Evolutionary conservation across 176 grass and related monocot species (phyloP), one percentile per base, ranked within the genome.

Genomic region (Guadua angustifolia): DNA sequence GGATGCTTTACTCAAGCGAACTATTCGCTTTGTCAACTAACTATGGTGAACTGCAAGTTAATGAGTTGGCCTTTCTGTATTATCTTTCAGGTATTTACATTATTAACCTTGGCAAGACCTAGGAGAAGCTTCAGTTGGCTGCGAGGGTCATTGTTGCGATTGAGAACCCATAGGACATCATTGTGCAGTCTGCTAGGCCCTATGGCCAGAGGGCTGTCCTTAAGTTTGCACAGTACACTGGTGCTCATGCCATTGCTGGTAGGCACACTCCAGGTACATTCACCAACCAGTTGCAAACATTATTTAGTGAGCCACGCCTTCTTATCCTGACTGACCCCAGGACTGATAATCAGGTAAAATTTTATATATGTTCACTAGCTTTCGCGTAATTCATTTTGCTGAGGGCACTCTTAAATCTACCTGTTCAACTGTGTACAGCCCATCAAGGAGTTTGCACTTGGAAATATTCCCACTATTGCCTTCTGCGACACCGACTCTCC

Each of bases 221-320:
- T 83, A 97, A 97, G 86, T 97, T 97, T 80, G 92, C 94, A 0
- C 90, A 97, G 72, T 97, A 94, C 90, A 97, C 94, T 10, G 94
- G 94, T 47, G 90, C 90, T 77, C 92, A 97, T 33, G 90, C 92
- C 39, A 97, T 97, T 81, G n/a, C 92, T 1, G 94, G 94, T 0
- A 94, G 94, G 90, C 94, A 97, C 80, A 97, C 94, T 55, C 94
- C n/a, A n/a, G 94, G 94, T 88, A 97, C 94, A 40, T 97, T 97
- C 70, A 97, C 94, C 33, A 97, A 97, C 78, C 94, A 97, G 92
- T 29, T 97, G 62, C 94, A 97, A 56, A 94, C 92, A 5, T 84
- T 88, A 15, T 97, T 97, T 70, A 92, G 92, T 46, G 94, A 97
- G 88, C 92, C 94, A 5, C 89, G 94, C 29, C 94, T 97, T 82